Base-by-base conservation (phyloP, 129 eudicot species). In the Logfia minima region DNA sequence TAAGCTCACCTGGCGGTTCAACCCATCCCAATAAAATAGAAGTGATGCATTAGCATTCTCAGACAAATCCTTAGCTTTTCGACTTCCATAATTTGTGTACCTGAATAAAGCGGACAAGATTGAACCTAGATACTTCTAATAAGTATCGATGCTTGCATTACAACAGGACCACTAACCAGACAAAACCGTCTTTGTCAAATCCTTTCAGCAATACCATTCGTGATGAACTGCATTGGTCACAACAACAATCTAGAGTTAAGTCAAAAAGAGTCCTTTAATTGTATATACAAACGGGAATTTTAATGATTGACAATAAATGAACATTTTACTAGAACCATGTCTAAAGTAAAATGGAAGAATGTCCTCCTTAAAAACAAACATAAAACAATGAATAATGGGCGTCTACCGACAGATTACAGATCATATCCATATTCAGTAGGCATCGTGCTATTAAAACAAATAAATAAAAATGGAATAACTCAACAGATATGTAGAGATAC, bases 181-280 rank as follows among this genome's bases (percentile, higher is more conserved):
- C 95, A 86, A 95, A 95, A 55, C 97, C 99, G 70, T 89, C 86
- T 83, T 82, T 83, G 79, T 95, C 96, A 72, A 92, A 74, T 78
- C 99, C 97, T 86, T 95, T 90, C 79, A 95, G 95, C 88, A 92
- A 83, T 68, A 95, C 99, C 95, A 95, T 92, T 75, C 97, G 88
- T 59, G 97, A 95, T 67, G 99, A 92, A 63, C 99, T 95, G 95
- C 85, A 76, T 64, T 37, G 8, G n/a, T 31, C 28, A 59, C 39
- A 80, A 53, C 48, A 71, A 69, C 48, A 66, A 67, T 74, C 66
- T 59, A 43, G 21, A 60, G 43, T 76, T 23, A 41, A 41, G 14
- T 34, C 37, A 5, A 34, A 5, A 34, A 34, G 37, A 34, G 37
- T 34, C 37, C 37, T 34, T 41, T 41, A 2, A 41, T 9, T 41